Percentiles rank a stretch among this genome's conserved stretches.
Evolutionary conservation across 148 eudicot species (phyloP).

Genomic region (Fagopyrum homotropicum): DNA sequence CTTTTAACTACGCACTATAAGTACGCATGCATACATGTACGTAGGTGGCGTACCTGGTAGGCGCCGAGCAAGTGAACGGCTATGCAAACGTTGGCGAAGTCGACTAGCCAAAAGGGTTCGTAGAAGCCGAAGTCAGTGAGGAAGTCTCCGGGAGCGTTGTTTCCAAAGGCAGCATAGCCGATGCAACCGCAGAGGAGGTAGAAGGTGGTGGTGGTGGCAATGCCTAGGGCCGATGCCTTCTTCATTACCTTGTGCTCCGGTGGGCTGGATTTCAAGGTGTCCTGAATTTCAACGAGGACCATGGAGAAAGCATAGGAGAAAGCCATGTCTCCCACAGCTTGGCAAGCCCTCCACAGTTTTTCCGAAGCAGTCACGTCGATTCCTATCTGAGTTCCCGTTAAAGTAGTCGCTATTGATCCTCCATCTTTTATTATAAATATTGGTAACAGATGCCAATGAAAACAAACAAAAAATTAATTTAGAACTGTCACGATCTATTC

Average conservation of each 20-base stretch:
- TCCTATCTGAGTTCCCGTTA: background rate
- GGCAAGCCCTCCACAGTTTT: constrained; percentile 9
- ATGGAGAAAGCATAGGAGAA: constrained; percentile 24
- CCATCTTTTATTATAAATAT: background rate
- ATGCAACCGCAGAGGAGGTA: constrained; percentile 71
- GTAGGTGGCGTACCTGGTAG: too few species aligned
- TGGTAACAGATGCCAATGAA: too few species aligned
- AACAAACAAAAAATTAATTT: too few species aligned
- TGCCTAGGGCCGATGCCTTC: constrained; percentile 2
- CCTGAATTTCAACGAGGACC: constrained; percentile 26
- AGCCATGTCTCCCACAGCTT: constrained; percentile 26
- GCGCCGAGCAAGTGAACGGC: constrained; percentile 51
- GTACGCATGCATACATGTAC: too few species aligned
- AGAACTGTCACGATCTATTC: too few species aligned
- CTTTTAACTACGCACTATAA: too few species aligned
- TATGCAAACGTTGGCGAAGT: constrained; percentile 54
- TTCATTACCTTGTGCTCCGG: too few species aligned
- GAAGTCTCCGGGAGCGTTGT: constrained; percentile 52
- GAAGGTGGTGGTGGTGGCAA: constrained; percentile 46
- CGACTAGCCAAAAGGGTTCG: constrained; percentile 67
- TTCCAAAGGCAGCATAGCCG: constrained; percentile 78
- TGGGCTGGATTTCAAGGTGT: background rate
- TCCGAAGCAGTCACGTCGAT: background rate
- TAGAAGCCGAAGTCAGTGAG: constrained; percentile 65
- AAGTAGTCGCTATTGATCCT: background rate